Percentiles rank a stretch among this genome's conserved stretches.
phyloP scores from a whole-genome alignment of 306 rosid genomes.

The Psophocarpus tetragonolobus region DNA sequence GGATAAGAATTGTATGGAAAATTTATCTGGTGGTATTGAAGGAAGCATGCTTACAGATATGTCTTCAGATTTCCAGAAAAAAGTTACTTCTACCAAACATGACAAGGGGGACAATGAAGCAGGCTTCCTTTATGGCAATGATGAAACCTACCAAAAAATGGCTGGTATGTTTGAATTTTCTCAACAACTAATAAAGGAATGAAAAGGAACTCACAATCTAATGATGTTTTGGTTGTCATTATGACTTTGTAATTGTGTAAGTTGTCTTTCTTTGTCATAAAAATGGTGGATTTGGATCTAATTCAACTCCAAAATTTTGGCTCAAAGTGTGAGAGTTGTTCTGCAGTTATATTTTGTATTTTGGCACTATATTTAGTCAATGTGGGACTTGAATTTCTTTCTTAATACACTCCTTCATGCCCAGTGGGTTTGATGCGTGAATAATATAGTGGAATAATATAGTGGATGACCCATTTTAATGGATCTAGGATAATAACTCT shows the following conservation, averaged over 20 bases:
- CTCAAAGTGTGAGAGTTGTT: too few species aligned
- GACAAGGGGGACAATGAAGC: slow-evolving; percentile 48
- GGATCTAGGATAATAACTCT: too few species aligned
- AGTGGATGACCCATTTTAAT: too few species aligned
- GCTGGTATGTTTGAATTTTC: slow-evolving; percentile 52
- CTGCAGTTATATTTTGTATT: too few species aligned
- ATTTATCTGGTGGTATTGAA: slow-evolving; percentile 39
- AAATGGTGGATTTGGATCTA: too few species aligned
- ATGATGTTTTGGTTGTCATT: neutral
- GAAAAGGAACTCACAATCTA: neutral
- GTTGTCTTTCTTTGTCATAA: too few species aligned
- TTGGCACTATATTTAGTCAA: too few species aligned
- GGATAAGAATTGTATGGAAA: slow-evolving; percentile 39
- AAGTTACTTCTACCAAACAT: slow-evolving; percentile 70
- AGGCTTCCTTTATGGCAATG: slow-evolving; percentile 49
- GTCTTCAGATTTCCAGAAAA: slow-evolving; percentile 88
- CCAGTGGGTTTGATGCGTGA: too few species aligned
- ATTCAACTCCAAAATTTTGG: too few species aligned
- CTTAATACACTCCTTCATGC: too few species aligned
- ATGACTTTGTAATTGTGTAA: neutral
- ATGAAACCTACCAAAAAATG: slow-evolving; percentile 60
- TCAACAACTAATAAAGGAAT: neutral
- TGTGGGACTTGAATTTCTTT: too few species aligned
- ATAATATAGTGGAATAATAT: too few species aligned
- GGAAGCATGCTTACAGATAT: slow-evolving; percentile 49